Evolutionary conservation across 805 yeast species (phyloP).

Genomic region (Clavispora fructus): DNA sequence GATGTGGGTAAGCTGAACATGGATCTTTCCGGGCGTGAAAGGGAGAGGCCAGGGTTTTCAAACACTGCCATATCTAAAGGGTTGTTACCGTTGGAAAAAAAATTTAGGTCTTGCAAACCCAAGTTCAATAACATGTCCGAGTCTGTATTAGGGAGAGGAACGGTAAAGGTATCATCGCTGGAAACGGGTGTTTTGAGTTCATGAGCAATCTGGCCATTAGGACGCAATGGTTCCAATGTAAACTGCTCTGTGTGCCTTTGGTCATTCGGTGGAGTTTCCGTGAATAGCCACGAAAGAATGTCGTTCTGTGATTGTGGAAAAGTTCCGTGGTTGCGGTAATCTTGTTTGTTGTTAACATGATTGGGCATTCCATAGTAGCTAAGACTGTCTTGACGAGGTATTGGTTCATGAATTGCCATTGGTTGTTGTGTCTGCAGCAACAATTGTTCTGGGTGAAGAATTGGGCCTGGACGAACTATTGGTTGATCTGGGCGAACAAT

Average conservation of each 20-base stretch:
- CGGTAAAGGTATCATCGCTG: not conserved
- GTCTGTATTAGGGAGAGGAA: not conserved
- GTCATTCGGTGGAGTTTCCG: conserved; percentile 20
- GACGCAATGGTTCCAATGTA: not conserved
- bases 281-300: conserved; percentile 37
- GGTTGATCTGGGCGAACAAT: not conserved
- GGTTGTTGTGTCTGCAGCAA: not conserved
- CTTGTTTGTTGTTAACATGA: not conserved
- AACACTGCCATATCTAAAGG: conserved; percentile 34
- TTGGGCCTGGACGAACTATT: not conserved
- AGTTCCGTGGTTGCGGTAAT: not conserved
- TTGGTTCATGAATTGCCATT: not conserved
- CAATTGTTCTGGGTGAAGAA: not conserved
- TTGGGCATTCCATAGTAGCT: not conserved
- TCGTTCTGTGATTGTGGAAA: conserved; percentile 28
- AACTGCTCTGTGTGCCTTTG: not conserved
- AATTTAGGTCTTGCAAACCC: conserved; percentile 33
- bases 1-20: conserved; percentile 5
- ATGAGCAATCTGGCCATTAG: not conserved
- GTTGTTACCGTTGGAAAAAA: conserved; percentile 31
- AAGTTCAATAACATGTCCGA: conserved; percentile 9
- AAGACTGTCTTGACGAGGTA: not conserved
- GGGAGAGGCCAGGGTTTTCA: not conserved
- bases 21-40: not conserved
- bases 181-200: not conserved